Evolutionary conservation across 306 rosid genomes (phyloP), one percentile per base, ranked within the genome.

Genomic region (Begonia peltatifolia): DNA sequence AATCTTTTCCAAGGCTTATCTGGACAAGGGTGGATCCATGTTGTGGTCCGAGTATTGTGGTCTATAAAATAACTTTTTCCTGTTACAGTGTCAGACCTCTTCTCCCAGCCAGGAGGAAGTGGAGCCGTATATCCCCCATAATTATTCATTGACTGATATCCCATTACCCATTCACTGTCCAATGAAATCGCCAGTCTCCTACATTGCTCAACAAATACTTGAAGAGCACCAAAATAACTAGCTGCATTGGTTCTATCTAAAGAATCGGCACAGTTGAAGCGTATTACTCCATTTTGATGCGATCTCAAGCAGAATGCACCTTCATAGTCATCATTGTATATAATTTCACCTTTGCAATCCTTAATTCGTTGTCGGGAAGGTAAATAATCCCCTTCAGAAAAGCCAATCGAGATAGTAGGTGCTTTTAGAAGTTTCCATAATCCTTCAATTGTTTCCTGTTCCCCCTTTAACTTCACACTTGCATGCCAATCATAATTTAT

Each of bases 231-330:
- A 74, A 92, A 92, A 71, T 65, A 92, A 70, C 99, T 92, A 70
- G 99, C 99, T 55, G 99, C 99, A 79, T 92, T 92, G 53, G 99
- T 92, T 76, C 99, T 83, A 71, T 92, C 99, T 71, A 92, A 76
- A 63, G 99, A 92, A 77, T 92, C 99, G 0, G 99, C 99, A 77
- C 99, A 92, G 76, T 92, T 92, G 69, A 79, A 86, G 58, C 96
- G 95, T 62, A 83, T 52, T 38, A 84, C 79, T 65, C 99, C 99
- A 77, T 86, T 92, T 83, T 92, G 99, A 68, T 66, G 93, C 36
- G 89, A 64, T 69, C 99, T 79, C 65, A 92, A 65, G 79, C 99
- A 92, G 79, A 81, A 83, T 59, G 87, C 96, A 56, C 94, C 99
- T 55, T 75, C 84, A 53, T 77, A 75, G 74, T 75, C 81, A 65